Evolutionary conservation across 1,284 basidiomycete species (phyloP).

Genomic region (Mycena citricolor): DNA sequence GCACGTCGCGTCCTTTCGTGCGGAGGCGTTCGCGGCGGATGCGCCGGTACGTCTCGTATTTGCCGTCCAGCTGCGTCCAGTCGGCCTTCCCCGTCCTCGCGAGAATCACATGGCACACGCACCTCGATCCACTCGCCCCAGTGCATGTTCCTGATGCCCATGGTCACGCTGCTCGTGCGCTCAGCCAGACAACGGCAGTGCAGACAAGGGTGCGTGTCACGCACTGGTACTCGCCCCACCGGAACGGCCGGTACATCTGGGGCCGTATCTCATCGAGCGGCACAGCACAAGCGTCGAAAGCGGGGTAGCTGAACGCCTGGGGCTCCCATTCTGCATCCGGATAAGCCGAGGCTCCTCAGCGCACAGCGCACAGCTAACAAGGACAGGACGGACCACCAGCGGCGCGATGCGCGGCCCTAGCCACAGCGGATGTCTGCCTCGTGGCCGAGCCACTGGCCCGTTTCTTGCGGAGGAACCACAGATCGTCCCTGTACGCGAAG

Average conservation of each 20-base stretch:
- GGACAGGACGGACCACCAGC: no score
- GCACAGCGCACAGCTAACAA: no score
- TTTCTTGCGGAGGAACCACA: no score
- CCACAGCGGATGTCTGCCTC: no score
- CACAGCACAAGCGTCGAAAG: slow-evolving; percentile 39
- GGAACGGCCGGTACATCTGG: slow-evolving; percentile 63
- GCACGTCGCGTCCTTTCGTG: slow-evolving; percentile 46
- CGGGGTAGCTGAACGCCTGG: slow-evolving; percentile 51
- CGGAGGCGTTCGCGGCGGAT: slow-evolving; percentile 55
- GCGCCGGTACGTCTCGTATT: slow-evolving; percentile 51
- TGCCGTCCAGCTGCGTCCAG: slow-evolving; percentile 48
- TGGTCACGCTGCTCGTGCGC: slow-evolving; percentile 52
- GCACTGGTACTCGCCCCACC: slow-evolving; percentile 62
- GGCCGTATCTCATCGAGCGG: slow-evolving; percentile 47
- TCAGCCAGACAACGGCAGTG: neutral
- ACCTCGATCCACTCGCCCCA: slow-evolving; percentile 74
- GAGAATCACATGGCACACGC: slow-evolving; percentile 14
- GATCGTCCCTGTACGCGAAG: no score
- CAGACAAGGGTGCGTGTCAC: slow-evolving; percentile 25
- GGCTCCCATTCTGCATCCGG: slow-evolving; percentile 54
- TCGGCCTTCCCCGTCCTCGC: neutral
- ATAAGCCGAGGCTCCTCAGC: no score
- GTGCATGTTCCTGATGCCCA: slow-evolving; percentile 68
- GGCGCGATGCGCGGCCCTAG: no score
- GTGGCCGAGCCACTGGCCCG: no score